Evolutionary conservation across 1,284 basidiomycete species (phyloP).

Genomic region (Agaricales sp.): DNA sequence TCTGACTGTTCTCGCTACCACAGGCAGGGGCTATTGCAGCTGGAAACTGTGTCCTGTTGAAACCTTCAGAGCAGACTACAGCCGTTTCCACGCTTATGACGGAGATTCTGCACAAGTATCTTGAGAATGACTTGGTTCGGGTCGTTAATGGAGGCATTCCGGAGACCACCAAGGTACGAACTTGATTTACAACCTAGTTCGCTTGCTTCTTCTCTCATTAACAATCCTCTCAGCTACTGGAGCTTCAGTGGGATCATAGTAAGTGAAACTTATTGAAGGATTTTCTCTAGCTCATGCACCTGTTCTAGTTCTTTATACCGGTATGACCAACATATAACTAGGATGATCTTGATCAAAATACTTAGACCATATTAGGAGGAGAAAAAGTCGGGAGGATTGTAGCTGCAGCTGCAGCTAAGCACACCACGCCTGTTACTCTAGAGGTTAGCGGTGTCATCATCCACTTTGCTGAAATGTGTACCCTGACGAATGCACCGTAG

Average conservation of each 20-base stretch:
- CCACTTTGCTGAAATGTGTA: slow-evolving; percentile 1
- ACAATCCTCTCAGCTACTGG: slow-evolving; percentile 48
- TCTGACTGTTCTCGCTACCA: too few species aligned
- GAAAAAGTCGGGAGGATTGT: slow-evolving; percentile 75
- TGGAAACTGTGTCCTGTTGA: slow-evolving; percentile 66
- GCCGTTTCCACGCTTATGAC: slow-evolving; percentile 58
- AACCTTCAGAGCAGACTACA: slow-evolving; percentile 76
- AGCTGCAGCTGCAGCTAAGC: slow-evolving; percentile 76
- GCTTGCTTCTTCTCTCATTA: background rate
- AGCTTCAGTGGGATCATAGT: slow-evolving; percentile 85
- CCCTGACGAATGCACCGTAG: background rate
- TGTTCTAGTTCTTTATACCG: slow-evolving; percentile 48
- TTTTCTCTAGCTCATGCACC: background rate
- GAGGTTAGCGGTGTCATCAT: slow-evolving; percentile 34
- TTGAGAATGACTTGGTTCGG: slow-evolving; percentile 64
- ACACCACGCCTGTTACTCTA: slow-evolving; percentile 75
- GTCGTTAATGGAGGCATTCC: slow-evolving; percentile 73
- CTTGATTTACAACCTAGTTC: background rate
- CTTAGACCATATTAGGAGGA: slow-evolving; percentile 36
- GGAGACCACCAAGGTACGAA: slow-evolving; percentile 58
- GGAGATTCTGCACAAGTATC: slow-evolving; percentile 71
- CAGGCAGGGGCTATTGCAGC: slow-evolving; percentile 75
- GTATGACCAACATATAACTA: slow-evolving; percentile 14
- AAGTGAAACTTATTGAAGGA: slow-evolving; percentile 17
- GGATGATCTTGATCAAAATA: too few species aligned